Conservation (phyloP, 495 filamentous ascomycete genomes). For the Haplographium delicatum region DNA sequence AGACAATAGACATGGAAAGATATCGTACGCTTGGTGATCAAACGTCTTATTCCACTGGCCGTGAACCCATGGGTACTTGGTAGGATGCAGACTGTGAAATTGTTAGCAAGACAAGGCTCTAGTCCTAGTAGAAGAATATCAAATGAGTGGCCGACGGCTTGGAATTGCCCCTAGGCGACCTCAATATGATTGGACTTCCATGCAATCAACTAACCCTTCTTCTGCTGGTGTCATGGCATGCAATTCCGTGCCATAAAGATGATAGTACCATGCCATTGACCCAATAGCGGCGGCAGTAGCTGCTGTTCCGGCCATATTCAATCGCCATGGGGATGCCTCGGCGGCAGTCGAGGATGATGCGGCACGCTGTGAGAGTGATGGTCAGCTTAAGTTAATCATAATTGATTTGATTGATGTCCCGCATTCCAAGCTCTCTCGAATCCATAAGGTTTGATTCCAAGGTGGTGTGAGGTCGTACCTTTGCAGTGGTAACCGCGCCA, state of each 20-base stretch:
- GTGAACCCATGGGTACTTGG: slow-evolving; percentile 95
- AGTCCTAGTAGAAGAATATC: too few relatives aligned
- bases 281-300: slow-evolving; percentile 81
- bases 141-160: too few relatives aligned
- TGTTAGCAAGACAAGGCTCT: too few relatives aligned
- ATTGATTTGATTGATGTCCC: slow-evolving; percentile 14
- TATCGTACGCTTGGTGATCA: slow-evolving; percentile 85
- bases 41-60: slow-evolving; percentile 86
- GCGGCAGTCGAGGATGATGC: slow-evolving; percentile 54
- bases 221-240: slow-evolving; percentile 89
- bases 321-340: slow-evolving; percentile 50
- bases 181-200: slow-evolving; percentile 4
- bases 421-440: slow-evolving; percentile 16
- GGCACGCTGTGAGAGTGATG: slow-evolving; percentile 48
- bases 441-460: slow-evolving; percentile 8
- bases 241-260: slow-evolving; percentile 82
- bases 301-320: slow-evolving; percentile 76
- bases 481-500: slow-evolving; percentile 51
- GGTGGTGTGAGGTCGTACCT: slow-evolving; percentile 43
- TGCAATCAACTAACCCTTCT: slow-evolving; percentile 76
- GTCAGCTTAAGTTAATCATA: slow-evolving; percentile 21
- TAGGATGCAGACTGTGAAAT: slow-evolving; percentile 71
- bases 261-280: slow-evolving; percentile 90
- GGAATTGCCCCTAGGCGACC: too few relatives aligned
- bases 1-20: too few relatives aligned